These are phyloP conservation scores for Kernera saxatilis DNA, from an alignment of 345 rosid genomes.

Conservation along the genomic window DNA sequence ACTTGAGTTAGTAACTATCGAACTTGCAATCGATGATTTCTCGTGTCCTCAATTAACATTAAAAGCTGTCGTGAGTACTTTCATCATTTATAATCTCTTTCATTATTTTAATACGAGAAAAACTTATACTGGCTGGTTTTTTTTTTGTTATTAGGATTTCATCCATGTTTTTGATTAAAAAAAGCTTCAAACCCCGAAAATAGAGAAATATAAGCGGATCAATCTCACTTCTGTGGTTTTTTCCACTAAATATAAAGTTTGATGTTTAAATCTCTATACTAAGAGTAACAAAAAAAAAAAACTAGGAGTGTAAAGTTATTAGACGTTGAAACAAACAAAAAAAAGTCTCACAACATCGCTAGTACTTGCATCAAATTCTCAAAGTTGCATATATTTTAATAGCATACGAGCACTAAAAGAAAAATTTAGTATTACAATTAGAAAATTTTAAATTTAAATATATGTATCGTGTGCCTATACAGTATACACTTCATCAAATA, in stretches of 20 bases:
- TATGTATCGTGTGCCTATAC: neutral
- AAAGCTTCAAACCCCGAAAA: neutral
- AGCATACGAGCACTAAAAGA: neutral
- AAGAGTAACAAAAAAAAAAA: too few species aligned
- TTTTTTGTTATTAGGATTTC: neutral
- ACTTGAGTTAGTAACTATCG: neutral
- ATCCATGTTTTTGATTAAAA: neutral
- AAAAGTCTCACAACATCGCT: neutral
- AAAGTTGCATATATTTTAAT: neutral
- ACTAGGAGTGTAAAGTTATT: neutral
- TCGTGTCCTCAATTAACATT: neutral
- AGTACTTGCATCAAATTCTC: neutral
- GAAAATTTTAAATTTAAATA: too few species aligned
- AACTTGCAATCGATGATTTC: slow-evolving; percentile 3
- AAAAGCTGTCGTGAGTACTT: neutral
- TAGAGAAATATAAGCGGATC: neutral
- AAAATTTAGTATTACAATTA: neutral
- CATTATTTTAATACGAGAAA: neutral
- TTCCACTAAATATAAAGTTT: neutral
- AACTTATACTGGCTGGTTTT: neutral
- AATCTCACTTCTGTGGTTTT: too few species aligned
- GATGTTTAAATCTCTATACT: neutral
- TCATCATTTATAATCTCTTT: neutral
- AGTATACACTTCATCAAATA: neutral
- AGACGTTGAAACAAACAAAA: neutral